A percentile compares a stretch with the other conserved stretches of the same genome.
Evolutionary conservation across 2,329 filamentous ascomycete genomes (phyloP).

Genomic region (Diplodia corticola): DNA sequence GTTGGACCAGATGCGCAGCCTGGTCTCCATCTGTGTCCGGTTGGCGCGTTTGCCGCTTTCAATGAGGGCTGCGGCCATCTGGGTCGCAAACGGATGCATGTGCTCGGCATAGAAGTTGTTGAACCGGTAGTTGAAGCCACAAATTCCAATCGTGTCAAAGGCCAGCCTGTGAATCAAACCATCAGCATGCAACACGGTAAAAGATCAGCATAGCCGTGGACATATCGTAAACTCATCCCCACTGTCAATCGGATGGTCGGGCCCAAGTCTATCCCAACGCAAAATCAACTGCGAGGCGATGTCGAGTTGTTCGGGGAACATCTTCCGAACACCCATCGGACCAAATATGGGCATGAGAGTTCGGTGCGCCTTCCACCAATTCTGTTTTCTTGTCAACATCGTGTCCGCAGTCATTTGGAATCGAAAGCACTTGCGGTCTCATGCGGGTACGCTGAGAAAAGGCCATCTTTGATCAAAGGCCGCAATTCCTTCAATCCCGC

Average conservation of each 20-base stretch:
- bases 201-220: background rate
- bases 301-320: constrained; percentile 33
- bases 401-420: background rate
- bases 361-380: constrained; percentile 40
- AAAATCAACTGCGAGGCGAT: constrained; percentile 37
- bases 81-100: constrained; percentile 68
- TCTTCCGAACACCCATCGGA: constrained; percentile 43
- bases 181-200: background rate
- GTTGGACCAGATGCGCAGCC: constrained; percentile 44
- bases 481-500: constrained; percentile 24
- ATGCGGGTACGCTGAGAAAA: constrained; percentile 26
- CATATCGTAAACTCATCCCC: constrained; percentile 65
- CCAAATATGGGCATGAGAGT: constrained; percentile 51
- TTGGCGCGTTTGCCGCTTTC: constrained; percentile 56
- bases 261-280: constrained; percentile 49
- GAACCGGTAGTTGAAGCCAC: constrained; percentile 71
- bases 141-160: constrained; percentile 70
- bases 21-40: constrained; percentile 41
- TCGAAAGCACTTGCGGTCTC: constrained; percentile 20
- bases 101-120: constrained; percentile 71
- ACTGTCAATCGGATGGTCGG: constrained; percentile 57
- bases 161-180: constrained; percentile 53
- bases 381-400: constrained; percentile 17
- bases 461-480: constrained; percentile 24
- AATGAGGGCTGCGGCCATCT: constrained; percentile 65